phyloP scores from a whole-genome alignment of 1,284 basidiomycete genomes.

The Trichosporon faecale region DNA sequence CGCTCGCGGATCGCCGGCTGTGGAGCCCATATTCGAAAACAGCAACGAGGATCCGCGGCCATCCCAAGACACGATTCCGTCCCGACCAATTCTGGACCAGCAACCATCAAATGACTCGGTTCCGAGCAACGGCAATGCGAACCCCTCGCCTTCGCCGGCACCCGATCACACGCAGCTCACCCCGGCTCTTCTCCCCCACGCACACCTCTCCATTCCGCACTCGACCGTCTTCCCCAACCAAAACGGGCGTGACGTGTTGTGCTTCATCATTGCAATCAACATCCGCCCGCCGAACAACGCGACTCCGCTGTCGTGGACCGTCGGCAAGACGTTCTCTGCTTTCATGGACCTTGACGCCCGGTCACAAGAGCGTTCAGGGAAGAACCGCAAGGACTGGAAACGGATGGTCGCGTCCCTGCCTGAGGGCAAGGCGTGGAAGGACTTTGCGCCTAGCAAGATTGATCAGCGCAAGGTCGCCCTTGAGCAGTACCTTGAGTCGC shows the following conservation, averaged over 20 bases:
- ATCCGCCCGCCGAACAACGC: slow-evolving; percentile 43
- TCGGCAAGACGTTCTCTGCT: slow-evolving; percentile 92
- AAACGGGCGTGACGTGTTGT: slow-evolving; percentile 48
- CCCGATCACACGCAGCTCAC: slow-evolving; percentile 31
- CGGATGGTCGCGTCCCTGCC: slow-evolving; percentile 76
- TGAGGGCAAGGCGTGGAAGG: slow-evolving; percentile 90
- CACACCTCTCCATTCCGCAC: slow-evolving; percentile 46
- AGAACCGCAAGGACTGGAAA: slow-evolving; percentile 63
- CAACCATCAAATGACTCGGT: slow-evolving; percentile 20
- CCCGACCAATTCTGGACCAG: slow-evolving; percentile 13
- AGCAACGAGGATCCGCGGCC: slow-evolving; percentile 18
- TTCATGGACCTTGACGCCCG: slow-evolving; percentile 73
- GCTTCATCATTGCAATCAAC: slow-evolving; percentile 47
- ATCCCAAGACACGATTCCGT: slow-evolving; percentile 31
- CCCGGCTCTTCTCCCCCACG: slow-evolving; percentile 42
- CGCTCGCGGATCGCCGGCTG: slow-evolving; percentile 21
- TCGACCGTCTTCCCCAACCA: slow-evolving; percentile 48
- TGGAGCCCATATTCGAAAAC: slow-evolving; percentile 14
- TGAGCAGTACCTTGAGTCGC: slow-evolving; percentile 81
- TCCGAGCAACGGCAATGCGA: neutral
- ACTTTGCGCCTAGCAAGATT: slow-evolving; percentile 92
- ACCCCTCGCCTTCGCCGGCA: slow-evolving; percentile 14
- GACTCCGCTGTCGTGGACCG: slow-evolving; percentile 68
- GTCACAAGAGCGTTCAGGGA: slow-evolving; percentile 60
- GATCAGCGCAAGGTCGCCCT: slow-evolving; percentile 88